Conservation (phyloP, 805 yeast species). For the Saturnispora bothae region DNA sequence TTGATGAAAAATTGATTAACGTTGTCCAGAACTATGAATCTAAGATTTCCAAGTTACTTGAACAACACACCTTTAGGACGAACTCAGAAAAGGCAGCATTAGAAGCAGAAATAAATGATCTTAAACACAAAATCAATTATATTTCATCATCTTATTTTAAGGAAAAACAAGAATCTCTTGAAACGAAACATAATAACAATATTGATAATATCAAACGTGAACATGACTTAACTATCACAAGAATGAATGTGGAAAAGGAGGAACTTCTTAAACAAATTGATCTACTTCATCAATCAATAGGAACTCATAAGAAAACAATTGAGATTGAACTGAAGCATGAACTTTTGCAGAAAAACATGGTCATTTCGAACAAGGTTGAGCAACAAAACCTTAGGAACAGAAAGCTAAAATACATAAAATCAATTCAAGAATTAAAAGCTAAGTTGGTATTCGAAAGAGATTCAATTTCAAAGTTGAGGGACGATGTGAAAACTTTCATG, state of each 20-base stretch:
- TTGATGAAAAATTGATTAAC: constrained; percentile 20
- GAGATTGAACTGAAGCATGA: not conserved
- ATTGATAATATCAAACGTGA: not conserved
- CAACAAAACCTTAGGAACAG: not conserved
- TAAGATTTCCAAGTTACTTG: constrained; percentile 29
- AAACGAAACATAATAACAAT: not conserved
- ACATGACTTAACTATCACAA: not conserved
- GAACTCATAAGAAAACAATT: not conserved
- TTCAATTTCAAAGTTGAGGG: constrained; percentile 1
- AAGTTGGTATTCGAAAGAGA: constrained; percentile 4
- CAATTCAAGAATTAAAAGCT: not conserved
- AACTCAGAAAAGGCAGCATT: constrained; percentile 22
- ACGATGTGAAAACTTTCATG: constrained; percentile 14
- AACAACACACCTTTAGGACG: constrained; percentile 25
- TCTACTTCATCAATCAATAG: constrained; percentile 3
- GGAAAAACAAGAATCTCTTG: not conserved
- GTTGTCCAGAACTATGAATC: constrained; percentile 14
- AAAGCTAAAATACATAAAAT: not conserved
- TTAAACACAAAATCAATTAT: constrained; percentile 3
- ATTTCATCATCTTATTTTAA: constrained; percentile 4
- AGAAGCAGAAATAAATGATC: constrained; percentile 15
- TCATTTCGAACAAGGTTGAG: no score
- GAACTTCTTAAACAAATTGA: not conserved
- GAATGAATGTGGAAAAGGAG: not conserved
- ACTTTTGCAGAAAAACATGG: no score